Conservation (phyloP, 805 yeast species). For the Candida patagonica region DNA sequence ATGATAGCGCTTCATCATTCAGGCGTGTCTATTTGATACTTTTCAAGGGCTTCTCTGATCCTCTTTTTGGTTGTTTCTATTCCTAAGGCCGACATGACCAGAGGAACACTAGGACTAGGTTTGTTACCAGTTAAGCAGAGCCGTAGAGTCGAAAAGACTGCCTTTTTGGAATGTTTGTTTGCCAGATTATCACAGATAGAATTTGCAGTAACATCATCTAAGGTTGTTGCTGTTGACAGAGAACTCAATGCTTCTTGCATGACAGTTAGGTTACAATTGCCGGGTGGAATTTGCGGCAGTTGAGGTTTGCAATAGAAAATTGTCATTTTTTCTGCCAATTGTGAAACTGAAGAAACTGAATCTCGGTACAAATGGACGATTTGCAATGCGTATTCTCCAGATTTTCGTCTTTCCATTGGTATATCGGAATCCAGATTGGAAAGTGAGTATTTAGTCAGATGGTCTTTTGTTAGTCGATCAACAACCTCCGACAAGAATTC, state of each 20-base stretch:
- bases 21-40: not conserved
- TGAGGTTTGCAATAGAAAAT: constrained; percentile 27
- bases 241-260: constrained; percentile 1
- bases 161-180: constrained; percentile 12
- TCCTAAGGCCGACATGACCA: constrained; percentile 45
- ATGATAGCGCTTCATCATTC: not conserved
- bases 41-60: not conserved
- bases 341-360: constrained; percentile 44
- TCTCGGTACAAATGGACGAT: constrained; percentile 39
- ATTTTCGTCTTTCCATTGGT: not conserved
- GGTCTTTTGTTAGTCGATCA: not conserved
- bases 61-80: constrained; percentile 17
- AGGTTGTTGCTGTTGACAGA: not conserved
- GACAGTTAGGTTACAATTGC: not conserved
- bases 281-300: not conserved
- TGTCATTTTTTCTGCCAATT: constrained; percentile 38
- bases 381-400: constrained; percentile 26
- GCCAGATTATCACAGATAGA: constrained; percentile 2
- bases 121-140: constrained; percentile 61
- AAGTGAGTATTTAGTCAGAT: not conserved
- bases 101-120: constrained; percentile 61
- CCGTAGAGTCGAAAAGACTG: constrained; percentile 49
- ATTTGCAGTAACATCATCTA: not conserved
- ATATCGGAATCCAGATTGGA: constrained; percentile 7
- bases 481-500: not conserved